Evolutionary conservation across 2,329 filamentous ascomycete species (phyloP).

Genomic region (Podosphaera aphanis): DNA sequence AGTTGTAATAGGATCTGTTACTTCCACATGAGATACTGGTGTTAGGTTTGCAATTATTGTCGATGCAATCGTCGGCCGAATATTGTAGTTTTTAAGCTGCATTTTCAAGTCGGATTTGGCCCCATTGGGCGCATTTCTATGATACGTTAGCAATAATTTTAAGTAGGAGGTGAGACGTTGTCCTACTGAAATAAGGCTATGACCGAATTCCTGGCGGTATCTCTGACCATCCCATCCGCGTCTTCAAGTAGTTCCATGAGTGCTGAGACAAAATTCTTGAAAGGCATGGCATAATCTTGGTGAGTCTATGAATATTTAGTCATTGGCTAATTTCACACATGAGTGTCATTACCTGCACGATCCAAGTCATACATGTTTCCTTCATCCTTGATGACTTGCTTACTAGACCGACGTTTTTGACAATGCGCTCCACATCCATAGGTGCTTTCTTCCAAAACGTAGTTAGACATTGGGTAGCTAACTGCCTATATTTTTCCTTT

Average conservation of each 20-base stretch:
- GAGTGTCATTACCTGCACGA: slow-evolving; percentile 37
- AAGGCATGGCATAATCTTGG: slow-evolving; percentile 52
- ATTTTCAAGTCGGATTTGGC: slow-evolving; percentile 78
- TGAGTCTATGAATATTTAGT: slow-evolving; percentile 37
- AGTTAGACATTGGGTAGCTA: slow-evolving; percentile 51
- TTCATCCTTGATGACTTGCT: slow-evolving; percentile 69
- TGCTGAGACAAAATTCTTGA: slow-evolving; percentile 59
- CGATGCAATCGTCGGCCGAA: slow-evolving; percentile 64
- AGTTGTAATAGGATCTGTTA: slow-evolving; percentile 10
- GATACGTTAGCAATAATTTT: slow-evolving; percentile 3
- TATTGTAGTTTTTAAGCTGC: slow-evolving; percentile 62
- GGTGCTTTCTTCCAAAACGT: slow-evolving; percentile 53
- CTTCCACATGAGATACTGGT: slow-evolving; percentile 20
- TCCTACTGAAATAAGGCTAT: slow-evolving; percentile 64
- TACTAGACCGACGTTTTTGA: slow-evolving; percentile 55
- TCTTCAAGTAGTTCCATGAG: slow-evolving; percentile 78
- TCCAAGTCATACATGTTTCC: slow-evolving; percentile 65
- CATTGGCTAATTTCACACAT: not conserved
- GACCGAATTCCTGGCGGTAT: slow-evolving; percentile 59
- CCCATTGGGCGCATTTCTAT: slow-evolving; percentile 49
- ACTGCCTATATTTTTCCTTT: slow-evolving; percentile 59
- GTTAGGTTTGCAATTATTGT: slow-evolving; percentile 57
- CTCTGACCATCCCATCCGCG: slow-evolving; percentile 67
- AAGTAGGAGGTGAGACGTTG: not conserved
- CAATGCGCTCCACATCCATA: slow-evolving; percentile 52